Evolutionary conservation across 2,329 filamentous ascomycete genomes (phyloP).

Genomic region (Fusarium xylarioides): DNA sequence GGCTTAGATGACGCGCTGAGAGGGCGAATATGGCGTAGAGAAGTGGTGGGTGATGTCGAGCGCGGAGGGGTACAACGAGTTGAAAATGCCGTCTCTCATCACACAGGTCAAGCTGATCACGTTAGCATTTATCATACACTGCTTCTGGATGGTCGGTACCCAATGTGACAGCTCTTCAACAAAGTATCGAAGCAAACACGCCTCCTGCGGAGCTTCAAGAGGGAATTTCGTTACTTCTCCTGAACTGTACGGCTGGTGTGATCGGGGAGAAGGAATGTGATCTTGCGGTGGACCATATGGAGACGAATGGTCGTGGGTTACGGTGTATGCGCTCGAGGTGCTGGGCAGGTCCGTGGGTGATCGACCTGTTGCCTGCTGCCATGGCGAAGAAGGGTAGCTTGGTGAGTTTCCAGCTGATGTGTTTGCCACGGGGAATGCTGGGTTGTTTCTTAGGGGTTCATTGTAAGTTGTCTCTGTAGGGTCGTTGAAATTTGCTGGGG

Average conservation of each 20-base stretch:
- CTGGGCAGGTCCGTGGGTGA: constrained; percentile 21
- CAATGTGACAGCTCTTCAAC: constrained; percentile 53
- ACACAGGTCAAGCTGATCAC: constrained; percentile 50
- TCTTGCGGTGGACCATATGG: constrained; percentile 13
- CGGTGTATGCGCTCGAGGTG: constrained; percentile 13
- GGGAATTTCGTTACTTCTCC: constrained; percentile 41
- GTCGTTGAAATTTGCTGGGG: not conserved
- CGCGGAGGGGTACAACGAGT: constrained; percentile 48
- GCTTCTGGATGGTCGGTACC: constrained; percentile 32
- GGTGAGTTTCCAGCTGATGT: constrained; percentile 2
- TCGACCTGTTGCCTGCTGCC: constrained; percentile 18
- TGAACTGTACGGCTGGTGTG: constrained; percentile 4
- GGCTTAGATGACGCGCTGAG: constrained; percentile 51
- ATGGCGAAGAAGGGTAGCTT: constrained; percentile 11
- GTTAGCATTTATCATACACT: constrained; percentile 1
- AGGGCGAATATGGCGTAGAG: constrained; percentile 54
- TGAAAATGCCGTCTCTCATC: constrained; percentile 54
- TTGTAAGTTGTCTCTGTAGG: not conserved
- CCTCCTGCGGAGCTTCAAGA: constrained; percentile 48
- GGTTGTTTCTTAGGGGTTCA: not conserved
- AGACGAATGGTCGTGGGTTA: constrained; percentile 21
- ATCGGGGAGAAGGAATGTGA: constrained; percentile 13
- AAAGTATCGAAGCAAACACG: constrained; percentile 51
- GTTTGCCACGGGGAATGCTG: not conserved
- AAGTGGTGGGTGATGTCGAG: constrained; percentile 49